Evolutionary conservation across 164 flowering plant species (phyloP).

Genomic region (Annona squamosa): DNA sequence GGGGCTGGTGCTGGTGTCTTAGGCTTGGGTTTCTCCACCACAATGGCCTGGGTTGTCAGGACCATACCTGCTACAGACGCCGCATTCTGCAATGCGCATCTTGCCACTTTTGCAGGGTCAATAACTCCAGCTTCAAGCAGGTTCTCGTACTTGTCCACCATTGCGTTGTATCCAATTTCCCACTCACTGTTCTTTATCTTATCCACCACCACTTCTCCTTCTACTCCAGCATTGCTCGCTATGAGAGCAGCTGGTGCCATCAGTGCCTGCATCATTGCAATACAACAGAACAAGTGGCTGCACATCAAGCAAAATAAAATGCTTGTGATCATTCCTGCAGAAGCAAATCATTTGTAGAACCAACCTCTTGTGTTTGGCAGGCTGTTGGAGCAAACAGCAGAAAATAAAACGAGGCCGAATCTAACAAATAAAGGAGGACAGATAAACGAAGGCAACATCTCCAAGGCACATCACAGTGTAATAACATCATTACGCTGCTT

Average conservation of each 20-base stretch:
- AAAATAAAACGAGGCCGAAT: too few species aligned
- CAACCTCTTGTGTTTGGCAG: too few species aligned
- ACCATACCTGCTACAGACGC: slow-evolving; percentile 99
- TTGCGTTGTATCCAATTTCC: slow-evolving; percentile 96
- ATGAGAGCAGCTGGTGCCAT: slow-evolving; percentile 84
- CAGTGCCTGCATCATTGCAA: slow-evolving; percentile 50
- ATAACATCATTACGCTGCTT: too few species aligned
- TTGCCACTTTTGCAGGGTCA: slow-evolving; percentile 96
- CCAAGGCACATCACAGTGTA: too few species aligned
- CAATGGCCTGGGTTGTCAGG: slow-evolving; percentile 96
- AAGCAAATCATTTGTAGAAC: too few species aligned
- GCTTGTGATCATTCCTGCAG: too few species aligned
- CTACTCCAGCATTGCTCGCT: slow-evolving; percentile 96
- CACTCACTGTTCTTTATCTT: slow-evolving; percentile 76
- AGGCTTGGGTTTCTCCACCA: slow-evolving; percentile 82
- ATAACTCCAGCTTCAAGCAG: slow-evolving; percentile 82
- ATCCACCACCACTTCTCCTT: slow-evolving; percentile 99
- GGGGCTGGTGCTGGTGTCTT: slow-evolving; percentile 50
- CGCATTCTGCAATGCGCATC: slow-evolving; percentile 93
- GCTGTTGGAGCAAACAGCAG: too few species aligned
- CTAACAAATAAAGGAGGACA: too few species aligned
- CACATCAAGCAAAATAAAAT: too few species aligned
- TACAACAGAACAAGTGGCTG: too few species aligned
- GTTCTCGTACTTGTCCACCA: slow-evolving; percentile 82
- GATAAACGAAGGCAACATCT: too few species aligned